Base-by-base conservation (phyloP, 768 basidiomycete species). In the Pholiota molesta region DNA sequence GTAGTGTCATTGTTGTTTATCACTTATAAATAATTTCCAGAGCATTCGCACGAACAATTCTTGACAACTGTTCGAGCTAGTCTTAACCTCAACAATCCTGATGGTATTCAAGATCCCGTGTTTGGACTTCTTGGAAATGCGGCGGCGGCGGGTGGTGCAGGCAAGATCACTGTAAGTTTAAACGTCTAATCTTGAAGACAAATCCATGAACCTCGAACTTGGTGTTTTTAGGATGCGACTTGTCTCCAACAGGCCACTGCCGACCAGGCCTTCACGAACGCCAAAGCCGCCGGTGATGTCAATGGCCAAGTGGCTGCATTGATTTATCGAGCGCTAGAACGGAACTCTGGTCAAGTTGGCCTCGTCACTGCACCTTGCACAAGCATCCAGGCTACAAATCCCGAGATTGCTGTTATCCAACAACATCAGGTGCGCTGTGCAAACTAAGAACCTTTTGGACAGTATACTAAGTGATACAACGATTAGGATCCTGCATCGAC, bases 181-280 rank as follows among this genome's bases (percentile, higher is more conserved):
- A 7, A 37, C 3, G 10, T 55, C 33, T 28, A 7, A 5, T 53
- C 16, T 21, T 3, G 21, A 45, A 14, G 42, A 51, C 53, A 13
- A 55, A 7, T 21, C 26, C 44, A 26, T 44, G 8, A 44, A 17
- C n/a, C 19, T 44, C 19, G 42, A 44, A 52, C 39, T 40, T 55
- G 35, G 31, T 55, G 51, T n/a, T 21, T 33, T 7, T 57, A 85
- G 82, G 81, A 88, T 66, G 71, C 82, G 9, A 83, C 81, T 57
- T 89, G 88, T 70, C 78, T 90, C 19, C 87, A 89, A 68, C 85
- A 87, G 75, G 85, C 83, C 0, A 83, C 81, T 6, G 86, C 86
- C 51, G 86, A 89, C 67, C 86, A 85, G 68, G 88, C 88, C 0
- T 91, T 90, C 77, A 87, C 87, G 35, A 90, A 90, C 69, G 87